Conservation (phyloP, 208 protist genomes). For the Trypanosoma brucei region DNA sequence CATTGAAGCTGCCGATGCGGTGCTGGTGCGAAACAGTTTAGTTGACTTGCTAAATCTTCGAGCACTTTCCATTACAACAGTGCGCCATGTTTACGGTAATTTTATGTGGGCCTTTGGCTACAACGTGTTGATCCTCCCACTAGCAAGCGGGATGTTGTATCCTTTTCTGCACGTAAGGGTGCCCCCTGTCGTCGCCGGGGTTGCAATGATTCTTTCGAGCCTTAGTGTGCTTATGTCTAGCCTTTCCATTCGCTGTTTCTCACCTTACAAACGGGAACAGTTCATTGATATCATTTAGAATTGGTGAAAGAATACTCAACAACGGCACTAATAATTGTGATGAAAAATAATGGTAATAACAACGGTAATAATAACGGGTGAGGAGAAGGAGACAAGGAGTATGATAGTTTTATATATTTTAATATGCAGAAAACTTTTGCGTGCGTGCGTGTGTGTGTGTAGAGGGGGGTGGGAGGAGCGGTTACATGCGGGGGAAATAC, state of each 20-base stretch:
- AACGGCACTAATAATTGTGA: no score
- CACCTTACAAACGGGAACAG: constrained; percentile 28
- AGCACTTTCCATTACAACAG: constrained; percentile 52
- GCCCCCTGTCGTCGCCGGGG: constrained; percentile 61
- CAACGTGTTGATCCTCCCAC: constrained; percentile 83
- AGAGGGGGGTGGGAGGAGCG: no score
- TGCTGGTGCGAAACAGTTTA: constrained; percentile 74
- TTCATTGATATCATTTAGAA: constrained; percentile 7
- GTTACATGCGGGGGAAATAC: no score
- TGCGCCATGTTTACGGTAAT: constrained; percentile 83
- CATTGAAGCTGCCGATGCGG: constrained; percentile 77
- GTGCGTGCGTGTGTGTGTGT: no score
- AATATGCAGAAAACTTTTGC: no score
- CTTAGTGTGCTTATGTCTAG: constrained; percentile 75
- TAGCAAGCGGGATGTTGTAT: constrained; percentile 75
- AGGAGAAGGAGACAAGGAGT: no score
- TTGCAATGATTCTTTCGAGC: constrained; percentile 77
- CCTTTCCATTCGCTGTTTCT: constrained; percentile 70
- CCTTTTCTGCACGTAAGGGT: constrained; percentile 62
- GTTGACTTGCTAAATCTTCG: constrained; percentile 68
- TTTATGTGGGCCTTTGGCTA: constrained; percentile 88
- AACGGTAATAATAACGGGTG: no score
- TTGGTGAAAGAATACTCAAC: neutral
- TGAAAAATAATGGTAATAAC: no score
- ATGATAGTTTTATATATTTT: no score